phyloP scores from a whole-genome alignment of 2,329 filamentous ascomycete species.

The Epichloe glyceriae region DNA sequence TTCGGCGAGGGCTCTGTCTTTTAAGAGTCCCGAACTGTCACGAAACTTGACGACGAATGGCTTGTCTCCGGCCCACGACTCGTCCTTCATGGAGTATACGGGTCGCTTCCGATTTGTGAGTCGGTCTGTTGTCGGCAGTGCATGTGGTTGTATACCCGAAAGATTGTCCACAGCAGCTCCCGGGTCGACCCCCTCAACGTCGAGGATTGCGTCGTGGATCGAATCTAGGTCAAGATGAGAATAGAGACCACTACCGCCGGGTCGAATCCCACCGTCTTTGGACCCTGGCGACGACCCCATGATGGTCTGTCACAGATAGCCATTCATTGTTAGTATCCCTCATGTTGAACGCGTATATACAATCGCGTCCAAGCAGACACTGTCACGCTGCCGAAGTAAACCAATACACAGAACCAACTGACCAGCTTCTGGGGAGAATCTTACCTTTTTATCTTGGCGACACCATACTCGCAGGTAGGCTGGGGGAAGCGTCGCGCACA shows the following conservation, averaged over 20 bases:
- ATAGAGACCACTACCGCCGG: slow-evolving; percentile 15
- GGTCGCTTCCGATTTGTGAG: slow-evolving; percentile 2
- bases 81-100: slow-evolving; percentile 6
- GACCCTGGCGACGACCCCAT: slow-evolving; percentile 6
- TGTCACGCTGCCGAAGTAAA: no score
- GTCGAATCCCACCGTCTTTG: slow-evolving; percentile 6
- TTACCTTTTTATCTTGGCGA: slow-evolving; percentile 14
- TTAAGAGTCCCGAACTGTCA: slow-evolving; percentile 14
- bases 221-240: slow-evolving; percentile 23
- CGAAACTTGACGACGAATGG: slow-evolving; percentile 15
- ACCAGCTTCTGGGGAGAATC: neutral
- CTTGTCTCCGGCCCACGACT: slow-evolving; percentile 5
- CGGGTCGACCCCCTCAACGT: slow-evolving; percentile 14
- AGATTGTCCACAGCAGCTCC: slow-evolving; percentile 3
- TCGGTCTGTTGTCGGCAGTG: slow-evolving; percentile 2
- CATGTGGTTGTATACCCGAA: slow-evolving; percentile 3
- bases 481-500: slow-evolving; percentile 39
- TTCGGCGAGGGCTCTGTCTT: slow-evolving; percentile 15
- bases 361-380: no score
- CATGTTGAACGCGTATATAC: no score
- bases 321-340: neutral
- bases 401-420: neutral
- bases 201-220: slow-evolving; percentile 21
- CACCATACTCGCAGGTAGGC: slow-evolving; percentile 34
- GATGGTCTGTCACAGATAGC: neutral